Percentiles rank a stretch among this genome's conserved stretches.
These are phyloP conservation scores for Saussurea involucrata DNA, from an alignment of 129 eudicot genomes.

Conservation along the genomic window DNA sequence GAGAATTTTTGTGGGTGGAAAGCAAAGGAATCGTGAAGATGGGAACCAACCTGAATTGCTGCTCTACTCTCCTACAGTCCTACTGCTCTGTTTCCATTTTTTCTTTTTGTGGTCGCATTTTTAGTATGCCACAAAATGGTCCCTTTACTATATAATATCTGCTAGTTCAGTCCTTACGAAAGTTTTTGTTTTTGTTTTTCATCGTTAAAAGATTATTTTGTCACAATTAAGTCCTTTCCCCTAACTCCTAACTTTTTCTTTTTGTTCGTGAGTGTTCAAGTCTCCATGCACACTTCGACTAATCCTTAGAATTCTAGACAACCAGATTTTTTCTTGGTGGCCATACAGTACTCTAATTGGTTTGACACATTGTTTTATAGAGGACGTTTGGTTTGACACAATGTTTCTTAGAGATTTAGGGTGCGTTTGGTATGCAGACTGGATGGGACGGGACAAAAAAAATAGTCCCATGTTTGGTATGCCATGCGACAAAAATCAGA, in stretches of 20 bases:
- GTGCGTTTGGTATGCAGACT: too few species aligned
- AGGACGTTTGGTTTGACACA: too few species aligned
- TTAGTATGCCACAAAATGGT: background rate
- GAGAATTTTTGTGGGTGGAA: slow-evolving; percentile 10
- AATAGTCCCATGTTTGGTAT: too few species aligned
- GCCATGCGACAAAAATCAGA: too few species aligned
- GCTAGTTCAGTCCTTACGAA: background rate
- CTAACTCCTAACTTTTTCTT: background rate
- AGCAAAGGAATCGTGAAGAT: slow-evolving; percentile 24
- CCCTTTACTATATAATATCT: background rate
- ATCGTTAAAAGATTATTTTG: background rate
- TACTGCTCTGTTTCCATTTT: background rate
- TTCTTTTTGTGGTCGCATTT: background rate
- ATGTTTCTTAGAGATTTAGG: too few species aligned
- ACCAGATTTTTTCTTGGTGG: too few species aligned
- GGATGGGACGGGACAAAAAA: too few species aligned
- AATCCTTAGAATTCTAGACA: too few species aligned
- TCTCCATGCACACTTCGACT: too few species aligned
- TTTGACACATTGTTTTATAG: too few species aligned
- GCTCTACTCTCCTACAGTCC: background rate
- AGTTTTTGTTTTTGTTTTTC: background rate
- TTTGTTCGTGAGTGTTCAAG: too few species aligned
- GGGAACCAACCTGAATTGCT: slow-evolving; percentile 8
- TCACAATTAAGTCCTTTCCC: background rate
- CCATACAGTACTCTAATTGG: too few species aligned